Evolutionary conservation across 2,329 filamentous ascomycete species (phyloP).

Genomic region (Fusarium pseudoanthophilum): DNA sequence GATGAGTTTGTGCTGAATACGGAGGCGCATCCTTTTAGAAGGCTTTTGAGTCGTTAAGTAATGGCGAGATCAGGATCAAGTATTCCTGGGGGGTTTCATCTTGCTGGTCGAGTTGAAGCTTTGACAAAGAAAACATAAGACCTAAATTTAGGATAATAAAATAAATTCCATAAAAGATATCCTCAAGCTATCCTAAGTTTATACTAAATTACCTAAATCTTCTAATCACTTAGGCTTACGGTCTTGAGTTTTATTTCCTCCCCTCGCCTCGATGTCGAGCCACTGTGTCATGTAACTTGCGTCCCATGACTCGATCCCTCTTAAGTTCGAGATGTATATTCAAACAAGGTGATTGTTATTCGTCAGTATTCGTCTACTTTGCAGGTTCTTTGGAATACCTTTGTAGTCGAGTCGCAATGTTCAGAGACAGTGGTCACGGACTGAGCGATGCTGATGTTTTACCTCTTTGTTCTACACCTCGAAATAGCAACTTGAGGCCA

Average conservation of each 20-base stretch:
- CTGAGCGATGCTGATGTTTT: neutral
- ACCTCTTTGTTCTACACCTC: conserved; percentile 3
- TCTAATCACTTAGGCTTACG: too few relatives aligned
- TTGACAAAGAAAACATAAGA: neutral
- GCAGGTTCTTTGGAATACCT: neutral
- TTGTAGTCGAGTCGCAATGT: neutral
- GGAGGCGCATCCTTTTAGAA: conserved; percentile 58
- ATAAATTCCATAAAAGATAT: too few relatives aligned
- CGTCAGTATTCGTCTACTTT: fast-evolving
- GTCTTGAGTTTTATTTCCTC: too few relatives aligned
- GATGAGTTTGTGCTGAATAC: conserved; percentile 74
- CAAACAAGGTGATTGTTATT: fast-evolving
- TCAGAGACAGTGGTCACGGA: neutral
- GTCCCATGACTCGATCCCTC: neutral
- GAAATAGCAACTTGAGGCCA: neutral
- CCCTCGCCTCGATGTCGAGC: neutral
- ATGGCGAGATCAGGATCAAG: fast-evolving
- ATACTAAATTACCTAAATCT: too few relatives aligned
- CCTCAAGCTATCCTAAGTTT: too few relatives aligned
- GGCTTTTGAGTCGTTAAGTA: neutral
- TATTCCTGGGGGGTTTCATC: neutral
- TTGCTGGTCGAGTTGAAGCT: neutral
- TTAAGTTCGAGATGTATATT: neutral
- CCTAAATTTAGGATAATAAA: too few relatives aligned
- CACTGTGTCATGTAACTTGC: neutral